phyloP scores from a whole-genome alignment of 306 rosid genomes.

The Cicer cuneatum region DNA sequence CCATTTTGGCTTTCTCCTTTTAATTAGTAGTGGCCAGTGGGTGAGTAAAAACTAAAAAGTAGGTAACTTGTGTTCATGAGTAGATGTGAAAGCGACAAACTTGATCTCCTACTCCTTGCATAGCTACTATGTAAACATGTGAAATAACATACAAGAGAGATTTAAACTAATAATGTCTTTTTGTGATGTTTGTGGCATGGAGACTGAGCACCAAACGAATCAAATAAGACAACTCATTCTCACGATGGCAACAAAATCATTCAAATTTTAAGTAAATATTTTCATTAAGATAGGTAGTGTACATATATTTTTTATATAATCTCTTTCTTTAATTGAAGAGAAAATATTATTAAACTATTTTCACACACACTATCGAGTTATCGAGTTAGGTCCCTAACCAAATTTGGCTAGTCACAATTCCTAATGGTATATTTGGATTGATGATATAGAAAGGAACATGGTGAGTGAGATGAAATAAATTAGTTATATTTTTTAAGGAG shows the following conservation, averaged over 20 bases:
- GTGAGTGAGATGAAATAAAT: too few relatives aligned
- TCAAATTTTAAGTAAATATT: too few relatives aligned
- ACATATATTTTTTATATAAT: too few relatives aligned
- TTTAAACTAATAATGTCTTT: not conserved
- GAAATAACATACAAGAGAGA: not conserved
- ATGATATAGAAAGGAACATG: too few relatives aligned
- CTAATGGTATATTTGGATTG: not conserved
- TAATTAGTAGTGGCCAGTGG: too few relatives aligned
- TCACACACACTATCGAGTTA: too few relatives aligned
- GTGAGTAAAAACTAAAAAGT: too few relatives aligned
- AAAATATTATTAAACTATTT: too few relatives aligned
- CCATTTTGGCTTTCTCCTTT: too few relatives aligned
- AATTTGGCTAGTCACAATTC: not conserved
- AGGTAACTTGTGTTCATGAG: not conserved
- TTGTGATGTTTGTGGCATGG: constrained; percentile 11
- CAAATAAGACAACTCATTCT: constrained; percentile 5
- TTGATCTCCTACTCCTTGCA: not conserved
- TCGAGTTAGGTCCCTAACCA: not conserved
- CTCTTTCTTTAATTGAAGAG: too few relatives aligned
- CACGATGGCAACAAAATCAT: not conserved
- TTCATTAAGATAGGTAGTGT: too few relatives aligned
- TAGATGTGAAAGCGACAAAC: constrained; percentile 18
- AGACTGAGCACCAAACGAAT: not conserved
- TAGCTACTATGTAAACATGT: not conserved
- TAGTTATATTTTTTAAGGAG: too few relatives aligned